Evolutionary conservation across 345 rosid species (phyloP), one percentile per base, ranked within the genome.

Genomic region (Rhizophora apiculata): DNA sequence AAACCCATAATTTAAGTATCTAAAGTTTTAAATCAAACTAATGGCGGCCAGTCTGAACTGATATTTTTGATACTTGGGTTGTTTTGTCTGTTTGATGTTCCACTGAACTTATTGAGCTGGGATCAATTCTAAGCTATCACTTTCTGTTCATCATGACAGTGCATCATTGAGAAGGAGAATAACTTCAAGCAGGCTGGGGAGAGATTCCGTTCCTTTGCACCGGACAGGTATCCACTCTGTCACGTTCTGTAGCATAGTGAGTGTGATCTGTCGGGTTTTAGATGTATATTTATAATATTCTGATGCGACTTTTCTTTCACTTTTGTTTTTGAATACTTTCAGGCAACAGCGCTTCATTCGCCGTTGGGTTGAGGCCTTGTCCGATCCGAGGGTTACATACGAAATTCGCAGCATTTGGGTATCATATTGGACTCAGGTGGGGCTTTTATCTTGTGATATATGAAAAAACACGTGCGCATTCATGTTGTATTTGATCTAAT

Each of bases 141-240:
- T 7, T 46, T 55, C 49, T 29, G 37, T 20, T 32, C 3, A 5
- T 58, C 27, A n/a, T 6, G 29, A 21, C 64, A 72, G 75, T 22
- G 75, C 30, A 11, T 64, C 29, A 72, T 72, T 58, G 53, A 60
- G 19, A 76, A 71, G 53, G 80, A 76, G 76, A 76, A 76, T 62
- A 76, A 76, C 69, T 76, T 76, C 68, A 76, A 76, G 66, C 80
- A 72, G 27, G 56, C 80, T 29, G 80, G 80, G 51, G 76, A 76
- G 22, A 71, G 80, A 72, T 76, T 37, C 69, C 72, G 80, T 15
- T 71, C 80, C 20, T 76, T 67, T 26, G 10, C 72, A 32, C 69
- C 80, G 9, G 80, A 76, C 65, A 76, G 75, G 79, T 76, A 56
- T 30, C 31, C n/a, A 7, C n/a, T 43, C 18, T 43, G 49, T 43